Percentiles rank a stretch among this genome's conserved stretches.
These are phyloP conservation scores for Colletotrichum tropicale DNA, from an alignment of 2,329 filamentous ascomycete species.

Conservation along the genomic window DNA sequence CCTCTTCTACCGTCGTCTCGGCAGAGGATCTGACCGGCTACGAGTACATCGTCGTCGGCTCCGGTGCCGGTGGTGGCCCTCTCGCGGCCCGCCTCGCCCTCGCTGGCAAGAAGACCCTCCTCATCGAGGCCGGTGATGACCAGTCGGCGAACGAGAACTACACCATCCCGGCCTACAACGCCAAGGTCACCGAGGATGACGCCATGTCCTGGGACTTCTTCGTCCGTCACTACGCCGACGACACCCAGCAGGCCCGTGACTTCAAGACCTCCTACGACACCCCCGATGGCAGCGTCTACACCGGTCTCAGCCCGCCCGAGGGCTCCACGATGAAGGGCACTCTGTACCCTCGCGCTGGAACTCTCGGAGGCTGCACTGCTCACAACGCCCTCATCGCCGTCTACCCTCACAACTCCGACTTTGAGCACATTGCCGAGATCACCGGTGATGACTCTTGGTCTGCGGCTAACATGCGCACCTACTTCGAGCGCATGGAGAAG, in stretches of 20 bases:
- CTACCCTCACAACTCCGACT: slow-evolving; percentile 58
- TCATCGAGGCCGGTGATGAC: slow-evolving; percentile 66
- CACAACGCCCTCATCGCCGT: slow-evolving; percentile 61
- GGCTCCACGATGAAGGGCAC: slow-evolving; percentile 57
- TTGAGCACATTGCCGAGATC: slow-evolving; percentile 52
- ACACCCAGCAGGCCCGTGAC: slow-evolving; percentile 56
- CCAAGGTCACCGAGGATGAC: slow-evolving; percentile 58
- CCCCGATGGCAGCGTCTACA: slow-evolving; percentile 54
- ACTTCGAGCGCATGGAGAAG: slow-evolving; percentile 58
- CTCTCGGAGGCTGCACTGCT: slow-evolving; percentile 60
- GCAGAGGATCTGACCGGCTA: slow-evolving; percentile 42
- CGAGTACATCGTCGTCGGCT: slow-evolving; percentile 68
- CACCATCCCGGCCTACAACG: slow-evolving; percentile 58
- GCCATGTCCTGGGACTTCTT: slow-evolving; percentile 67
- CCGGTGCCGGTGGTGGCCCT: slow-evolving; percentile 63
- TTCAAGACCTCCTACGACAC: slow-evolving; percentile 64
- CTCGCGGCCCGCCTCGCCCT: slow-evolving; percentile 64
- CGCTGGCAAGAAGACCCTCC: slow-evolving; percentile 62
- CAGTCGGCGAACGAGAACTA: slow-evolving; percentile 52
- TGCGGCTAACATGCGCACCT: slow-evolving; percentile 60
- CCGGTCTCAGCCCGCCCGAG: slow-evolving; percentile 55
- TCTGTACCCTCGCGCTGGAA: slow-evolving; percentile 62
- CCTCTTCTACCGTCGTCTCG: slow-evolving; percentile 19
- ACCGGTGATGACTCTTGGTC: slow-evolving; percentile 63
- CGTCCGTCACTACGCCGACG: slow-evolving; percentile 64